Evolutionary conservation across 192 early-diverging fungal genomes (phyloP).

Genomic region (Rhizoclosmatium globosum): DNA sequence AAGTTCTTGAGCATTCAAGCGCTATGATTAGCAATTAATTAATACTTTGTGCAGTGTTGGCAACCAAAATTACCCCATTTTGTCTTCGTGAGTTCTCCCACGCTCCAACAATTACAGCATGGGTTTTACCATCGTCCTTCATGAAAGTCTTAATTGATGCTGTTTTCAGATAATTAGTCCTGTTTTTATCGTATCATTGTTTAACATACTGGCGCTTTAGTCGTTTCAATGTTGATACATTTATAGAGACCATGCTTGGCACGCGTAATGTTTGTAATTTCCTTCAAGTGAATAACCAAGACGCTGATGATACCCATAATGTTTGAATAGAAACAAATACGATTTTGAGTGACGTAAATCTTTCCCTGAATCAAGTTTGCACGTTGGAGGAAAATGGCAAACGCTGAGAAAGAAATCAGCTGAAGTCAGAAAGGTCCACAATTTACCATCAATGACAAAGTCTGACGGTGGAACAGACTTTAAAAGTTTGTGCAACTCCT

Average conservation of each 20-base stretch:
- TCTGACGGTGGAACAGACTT: constrained; percentile 53
- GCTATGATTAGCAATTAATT: background rate
- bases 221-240: constrained; percentile 42
- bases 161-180: background rate
- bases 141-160: constrained; percentile 52
- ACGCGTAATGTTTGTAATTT: constrained; percentile 49
- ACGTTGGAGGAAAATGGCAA: constrained; percentile 47
- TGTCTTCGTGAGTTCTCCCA: constrained; percentile 44
- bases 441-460: constrained; percentile 49
- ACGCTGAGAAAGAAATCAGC: constrained; percentile 30
- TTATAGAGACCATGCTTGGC: constrained; percentile 41
- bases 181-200: background rate
- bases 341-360: constrained; percentile 66
- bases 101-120: constrained; percentile 29
- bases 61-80: constrained; percentile 12
- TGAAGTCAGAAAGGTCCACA: background rate
- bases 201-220: constrained; percentile 21
- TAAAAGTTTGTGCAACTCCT: constrained; percentile 51
- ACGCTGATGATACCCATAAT: constrained; percentile 69
- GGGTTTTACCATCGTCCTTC: constrained; percentile 45
- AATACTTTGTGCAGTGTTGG: background rate
- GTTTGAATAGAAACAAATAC: constrained; percentile 70
- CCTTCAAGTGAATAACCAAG: constrained; percentile 45
- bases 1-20: constrained; percentile 46
- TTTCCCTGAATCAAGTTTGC: constrained; percentile 58